phyloP scores from a whole-genome alignment of 2,329 filamentous ascomycete species.

The Colletotrichum sidae region DNA sequence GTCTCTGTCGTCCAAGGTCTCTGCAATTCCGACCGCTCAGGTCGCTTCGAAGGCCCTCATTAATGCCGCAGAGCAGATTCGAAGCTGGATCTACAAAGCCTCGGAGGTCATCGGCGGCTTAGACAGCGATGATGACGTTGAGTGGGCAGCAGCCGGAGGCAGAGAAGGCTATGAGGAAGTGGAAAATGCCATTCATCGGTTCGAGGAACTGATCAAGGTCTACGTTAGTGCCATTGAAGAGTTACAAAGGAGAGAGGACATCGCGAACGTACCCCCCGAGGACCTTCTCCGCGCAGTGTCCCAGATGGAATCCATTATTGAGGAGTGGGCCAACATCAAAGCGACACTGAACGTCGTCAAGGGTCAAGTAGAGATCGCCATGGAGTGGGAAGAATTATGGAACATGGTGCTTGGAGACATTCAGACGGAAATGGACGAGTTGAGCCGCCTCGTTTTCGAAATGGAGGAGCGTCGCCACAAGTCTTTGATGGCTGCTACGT shows the following conservation, averaged over 20 bases:
- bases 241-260: conserved; percentile 83
- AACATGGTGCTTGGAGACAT: conserved; percentile 93
- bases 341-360: conserved; percentile 82
- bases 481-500: conserved; percentile 72
- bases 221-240: conserved; percentile 96
- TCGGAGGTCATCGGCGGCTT: conserved; percentile 88
- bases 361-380: conserved; percentile 92
- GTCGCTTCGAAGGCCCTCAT: conserved; percentile 86
- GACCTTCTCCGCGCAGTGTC: conserved; percentile 81
- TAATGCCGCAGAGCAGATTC: conserved; percentile 91
- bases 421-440: conserved; percentile 83
- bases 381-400: conserved; percentile 99
- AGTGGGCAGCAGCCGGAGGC: conserved; percentile 93
- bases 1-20: conserved; percentile 84
- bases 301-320: conserved; percentile 90
- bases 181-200: conserved; percentile 80
- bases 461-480: conserved; percentile 97
- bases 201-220: conserved; percentile 89
- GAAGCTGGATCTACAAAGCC: conserved; percentile 93
- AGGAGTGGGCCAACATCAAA: conserved; percentile 87
- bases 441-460: conserved; percentile 88
- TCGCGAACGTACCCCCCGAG: conserved; percentile 74
- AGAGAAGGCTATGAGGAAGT: conserved; percentile 81
- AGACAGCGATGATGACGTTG: conserved; percentile 95
- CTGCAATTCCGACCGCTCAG: conserved; percentile 85